Conservation (phyloP, 805 yeast genomes). For the Torulaspora microellipsoides region DNA sequence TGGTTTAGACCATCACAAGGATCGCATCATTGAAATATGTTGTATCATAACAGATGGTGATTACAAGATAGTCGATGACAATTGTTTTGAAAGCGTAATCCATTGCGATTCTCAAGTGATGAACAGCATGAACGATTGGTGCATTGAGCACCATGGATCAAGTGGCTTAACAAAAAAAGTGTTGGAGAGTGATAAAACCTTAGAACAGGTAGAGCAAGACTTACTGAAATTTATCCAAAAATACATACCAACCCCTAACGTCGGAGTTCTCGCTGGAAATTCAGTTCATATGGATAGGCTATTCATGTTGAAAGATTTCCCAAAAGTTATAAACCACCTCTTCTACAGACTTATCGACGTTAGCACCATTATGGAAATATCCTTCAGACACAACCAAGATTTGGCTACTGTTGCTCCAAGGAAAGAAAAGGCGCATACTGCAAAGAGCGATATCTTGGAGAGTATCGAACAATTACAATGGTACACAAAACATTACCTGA, state of each 20-base stretch:
- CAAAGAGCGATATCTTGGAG: conserved; percentile 81
- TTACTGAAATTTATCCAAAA: conserved; percentile 55
- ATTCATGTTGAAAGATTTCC: conserved; percentile 81
- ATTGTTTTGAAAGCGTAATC: conserved; percentile 78
- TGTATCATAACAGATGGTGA: conserved; percentile 85
- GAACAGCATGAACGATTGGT: conserved; percentile 85
- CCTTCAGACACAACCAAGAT: conserved; percentile 68
- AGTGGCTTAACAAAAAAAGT: conserved; percentile 76
- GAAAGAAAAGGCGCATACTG: conserved; percentile 77
- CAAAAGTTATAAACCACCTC: conserved; percentile 54
- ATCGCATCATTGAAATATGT: conserved; percentile 86
- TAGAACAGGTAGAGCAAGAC: conserved; percentile 59
- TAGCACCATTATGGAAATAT: conserved; percentile 76
- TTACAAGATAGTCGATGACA: conserved; percentile 51
- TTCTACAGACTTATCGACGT: conserved; percentile 88
- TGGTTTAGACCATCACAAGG: conserved; percentile 76
- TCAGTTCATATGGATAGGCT: conserved; percentile 87
- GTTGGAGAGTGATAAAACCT: conserved; percentile 48
- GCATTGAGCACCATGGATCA: conserved; percentile 71
- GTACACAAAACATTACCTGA: conserved; percentile 65
- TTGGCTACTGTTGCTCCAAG: conserved; percentile 53
- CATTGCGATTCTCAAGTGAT: conserved; percentile 58
- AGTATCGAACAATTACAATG: conserved; percentile 79
- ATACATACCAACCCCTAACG: conserved; percentile 47
- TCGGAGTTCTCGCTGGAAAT: conserved; percentile 84